Evolutionary conservation across 768 basidiomycete genomes (phyloP).

Genomic region (Leccinum aurantiacum): DNA sequence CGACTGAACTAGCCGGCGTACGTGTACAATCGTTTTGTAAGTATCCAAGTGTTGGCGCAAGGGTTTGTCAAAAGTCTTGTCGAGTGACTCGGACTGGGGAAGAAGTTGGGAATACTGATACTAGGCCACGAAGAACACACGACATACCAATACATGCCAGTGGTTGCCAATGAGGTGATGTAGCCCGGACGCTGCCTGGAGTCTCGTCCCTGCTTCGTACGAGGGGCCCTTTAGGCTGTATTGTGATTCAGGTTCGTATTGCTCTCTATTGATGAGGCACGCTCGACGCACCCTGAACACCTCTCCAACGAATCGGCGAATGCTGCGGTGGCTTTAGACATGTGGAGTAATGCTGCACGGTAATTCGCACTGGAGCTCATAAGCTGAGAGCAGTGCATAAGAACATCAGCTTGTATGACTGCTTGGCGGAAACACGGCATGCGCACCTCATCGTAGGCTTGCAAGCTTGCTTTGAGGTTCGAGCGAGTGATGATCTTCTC

Average conservation of each 20-base stretch:
- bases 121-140: slow-evolving; percentile 7
- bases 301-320: slow-evolving; percentile 87
- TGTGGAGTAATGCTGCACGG: slow-evolving; percentile 73
- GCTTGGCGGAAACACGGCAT: background rate
- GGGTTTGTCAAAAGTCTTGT: slow-evolving; percentile 87
- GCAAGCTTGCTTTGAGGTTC: slow-evolving; percentile 73
- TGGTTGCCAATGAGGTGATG: slow-evolving; percentile 92
- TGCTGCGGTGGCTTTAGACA: slow-evolving; percentile 79
- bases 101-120: slow-evolving; percentile 6
- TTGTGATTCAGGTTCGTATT: background rate
- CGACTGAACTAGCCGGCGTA: slow-evolving; percentile 33
- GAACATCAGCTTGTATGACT: slow-evolving; percentile 1
- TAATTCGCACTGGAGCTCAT: slow-evolving; percentile 76
- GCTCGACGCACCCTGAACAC: slow-evolving; percentile 67
- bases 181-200: slow-evolving; percentile 85
- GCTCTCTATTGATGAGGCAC: background rate
- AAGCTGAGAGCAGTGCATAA: slow-evolving; percentile 51
- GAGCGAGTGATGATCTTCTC: slow-evolving; percentile 80
- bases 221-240: slow-evolving; percentile 72
- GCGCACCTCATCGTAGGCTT: slow-evolving; percentile 79
- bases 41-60: slow-evolving; percentile 80
- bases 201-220: slow-evolving; percentile 76
- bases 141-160: slow-evolving; percentile 82
- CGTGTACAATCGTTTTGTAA: slow-evolving; percentile 72
- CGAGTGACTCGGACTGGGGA: slow-evolving; percentile 75